These are phyloP conservation scores for Begonia masoniana DNA, from an alignment of 306 rosid species.

Conservation along the genomic window DNA sequence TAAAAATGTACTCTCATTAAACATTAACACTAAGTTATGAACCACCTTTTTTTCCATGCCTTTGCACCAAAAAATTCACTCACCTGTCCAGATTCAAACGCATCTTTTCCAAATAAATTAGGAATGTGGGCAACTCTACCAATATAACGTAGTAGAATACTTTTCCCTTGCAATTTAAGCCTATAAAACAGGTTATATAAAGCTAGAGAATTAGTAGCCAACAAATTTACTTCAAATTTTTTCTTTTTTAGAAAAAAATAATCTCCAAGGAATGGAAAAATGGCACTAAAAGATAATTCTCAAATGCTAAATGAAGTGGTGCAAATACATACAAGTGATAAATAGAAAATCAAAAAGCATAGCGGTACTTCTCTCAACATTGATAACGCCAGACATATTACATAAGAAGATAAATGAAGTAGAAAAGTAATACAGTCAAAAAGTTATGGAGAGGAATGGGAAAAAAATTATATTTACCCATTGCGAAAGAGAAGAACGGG, in stretches of 20 bases:
- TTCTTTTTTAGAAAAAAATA: too few species aligned
- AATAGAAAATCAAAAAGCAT: neutral
- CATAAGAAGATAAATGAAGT: too few species aligned
- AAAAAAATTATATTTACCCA: constrained; percentile 33
- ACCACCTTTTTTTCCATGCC: neutral
- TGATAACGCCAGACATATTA: too few species aligned
- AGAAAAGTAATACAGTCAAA: too few species aligned
- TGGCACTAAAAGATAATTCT: neutral
- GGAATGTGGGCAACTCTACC: constrained; percentile 40
- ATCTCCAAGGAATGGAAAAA: neutral
- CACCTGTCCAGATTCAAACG: constrained; percentile 54
- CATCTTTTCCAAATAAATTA: constrained; percentile 54
- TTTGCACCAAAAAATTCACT: constrained; percentile 9
- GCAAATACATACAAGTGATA: neutral
- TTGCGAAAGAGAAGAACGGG: constrained; percentile 36
- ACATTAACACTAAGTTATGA: neutral
- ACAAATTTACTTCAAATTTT: neutral
- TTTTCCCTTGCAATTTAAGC: constrained; percentile 45
- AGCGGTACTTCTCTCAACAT: too few species aligned
- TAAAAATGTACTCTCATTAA: constrained; percentile 5
- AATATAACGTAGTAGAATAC: constrained; percentile 54
- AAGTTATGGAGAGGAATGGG: neutral
- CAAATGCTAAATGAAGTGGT: neutral
- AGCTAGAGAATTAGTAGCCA: neutral
- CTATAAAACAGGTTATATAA: constrained; percentile 19